Base-by-base conservation (phyloP, 495 filamentous ascomycete genomes). In the Trichocladium antarcticum region DNA sequence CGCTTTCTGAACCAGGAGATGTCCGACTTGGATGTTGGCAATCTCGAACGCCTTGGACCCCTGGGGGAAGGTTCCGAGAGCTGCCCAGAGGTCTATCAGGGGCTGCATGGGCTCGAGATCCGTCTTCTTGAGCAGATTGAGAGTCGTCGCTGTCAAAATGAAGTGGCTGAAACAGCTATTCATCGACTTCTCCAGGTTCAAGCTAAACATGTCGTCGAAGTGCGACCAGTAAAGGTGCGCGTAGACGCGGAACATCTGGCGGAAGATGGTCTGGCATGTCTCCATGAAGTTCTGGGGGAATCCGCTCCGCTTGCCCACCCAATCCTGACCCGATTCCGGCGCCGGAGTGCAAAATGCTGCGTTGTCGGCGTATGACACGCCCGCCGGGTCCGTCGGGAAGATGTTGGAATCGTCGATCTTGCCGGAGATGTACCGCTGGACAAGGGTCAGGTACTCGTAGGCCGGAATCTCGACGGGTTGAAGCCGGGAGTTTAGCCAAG, bases 151-250 rank as follows among this genome's bases (percentile, higher is more conserved):
- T 7, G 93, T 89, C 19, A 88, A 82, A 56, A 93, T 76, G 53
- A 94, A 96, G 71, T 94, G 88, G 47, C 88, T 85, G 66, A 95
- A 96, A 68, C 86, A 92, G 65, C 87, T 92, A 75, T 96, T 96
- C 50, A 95, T 77, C 54, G 86, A 80, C 69, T 87, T 85, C 55
- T 87, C 81, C 43, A 83, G 79, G 68, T 80, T 84, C 51, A 89
- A 74, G 61, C 86, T 78, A 73, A 85, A 90, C 72, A 87, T 85
- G 20, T 87, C 82, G 51, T 84, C 63, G 71, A 84, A 90, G 69
- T 90, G 85, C 7, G 82, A 80, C 73, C 86, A 86, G 70, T 90
- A 90, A 24, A 90, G 72, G 67, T 96, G 89, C 27, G 89, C 83
- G 55, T 96, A 96, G 58, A 89, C 87, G 41, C 89, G 86, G 75